Base-by-base conservation (phyloP, 345 rosid genomes). In the Boechera divaricarpa region DNA sequence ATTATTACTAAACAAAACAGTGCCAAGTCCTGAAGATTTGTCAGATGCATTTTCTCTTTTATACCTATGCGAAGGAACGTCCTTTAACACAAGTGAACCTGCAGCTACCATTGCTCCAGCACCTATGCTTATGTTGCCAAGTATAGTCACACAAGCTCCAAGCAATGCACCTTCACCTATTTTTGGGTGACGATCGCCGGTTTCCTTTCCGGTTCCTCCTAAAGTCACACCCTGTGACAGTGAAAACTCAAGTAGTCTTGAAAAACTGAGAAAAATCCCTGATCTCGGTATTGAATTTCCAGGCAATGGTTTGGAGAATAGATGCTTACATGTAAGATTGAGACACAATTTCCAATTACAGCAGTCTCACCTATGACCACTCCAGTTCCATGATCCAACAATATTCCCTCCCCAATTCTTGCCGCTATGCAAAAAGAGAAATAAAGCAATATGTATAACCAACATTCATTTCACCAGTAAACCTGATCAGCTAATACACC, bases 301-400 rank as follows among this genome's bases (percentile, higher is more conserved):
- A 2, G 6, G 39, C 2, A 72, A 32, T 10, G 64, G 1, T 41
- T 65, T 32, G 32, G 58, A 58, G 57, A 64, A 66, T 39, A 72
- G 63, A 72, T 60, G 57, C 87, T 88, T 78, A 91, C 97, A 70
- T 94, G 98, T 91, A 88, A 83, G 79, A 94, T 69, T 0, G 97
- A 90, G 70, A 94, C 98, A 80, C 81, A 80, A 79, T 89, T 83
- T 5, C 92, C 95, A 56, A 92, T 65, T 31, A 89, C 89, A 62
- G 98, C 91, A 47, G 97, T 92, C 87, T 94, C 97, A 35, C 97
- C 97, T 18, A 94, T 88, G 42, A 94, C 98, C 67, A 90, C 86
- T 63, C 97, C 98, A 6, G 93, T 92, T 38, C 87, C 98, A 79
- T 94, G 97, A 77, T 92, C 98, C 83, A 94, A 75, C 73, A 94